phyloP scores from a whole-genome alignment of 1,284 basidiomycete genomes.

The Clitocybe nebularis region DNA sequence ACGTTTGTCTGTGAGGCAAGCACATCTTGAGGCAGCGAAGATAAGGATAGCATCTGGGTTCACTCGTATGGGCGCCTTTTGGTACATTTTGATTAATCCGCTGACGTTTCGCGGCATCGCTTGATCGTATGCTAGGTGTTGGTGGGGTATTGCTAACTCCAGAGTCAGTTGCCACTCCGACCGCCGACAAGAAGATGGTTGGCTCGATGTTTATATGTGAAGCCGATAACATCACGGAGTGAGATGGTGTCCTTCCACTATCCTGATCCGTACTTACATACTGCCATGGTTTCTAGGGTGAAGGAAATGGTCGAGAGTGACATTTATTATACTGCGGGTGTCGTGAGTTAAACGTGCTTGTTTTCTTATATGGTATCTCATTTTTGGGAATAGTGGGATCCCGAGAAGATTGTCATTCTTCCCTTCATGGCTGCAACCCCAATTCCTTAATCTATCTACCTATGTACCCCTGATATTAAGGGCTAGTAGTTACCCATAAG shows the following conservation, averaged over 20 bases:
- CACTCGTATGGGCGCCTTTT: slow-evolving; percentile 33
- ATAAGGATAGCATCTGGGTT: slow-evolving; percentile 37
- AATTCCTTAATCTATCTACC: slow-evolving; percentile 19
- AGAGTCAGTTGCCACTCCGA: slow-evolving; percentile 32
- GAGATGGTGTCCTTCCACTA: slow-evolving; percentile 13
- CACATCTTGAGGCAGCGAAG: slow-evolving; percentile 41
- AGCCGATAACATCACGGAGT: slow-evolving; percentile 39
- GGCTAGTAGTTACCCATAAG: no score
- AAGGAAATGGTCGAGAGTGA: slow-evolving; percentile 33
- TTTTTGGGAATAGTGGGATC: slow-evolving; percentile 31
- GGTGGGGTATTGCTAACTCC: slow-evolving; percentile 34
- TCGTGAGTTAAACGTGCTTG: slow-evolving; percentile 26
- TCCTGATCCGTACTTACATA: slow-evolving; percentile 1
- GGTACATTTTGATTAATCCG: slow-evolving; percentile 1
- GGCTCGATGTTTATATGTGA: slow-evolving; percentile 39
- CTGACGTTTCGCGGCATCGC: slow-evolving; percentile 4
- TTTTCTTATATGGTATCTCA: background rate
- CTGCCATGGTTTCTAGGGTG: slow-evolving; percentile 23
- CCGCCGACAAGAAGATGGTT: slow-evolving; percentile 35
- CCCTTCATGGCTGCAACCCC: slow-evolving; percentile 32
- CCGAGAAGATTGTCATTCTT: slow-evolving; percentile 33
- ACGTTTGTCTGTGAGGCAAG: slow-evolving; percentile 42
- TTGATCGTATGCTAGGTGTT: slow-evolving; percentile 24
- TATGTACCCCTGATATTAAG: background rate
- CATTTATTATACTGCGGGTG: slow-evolving; percentile 36